These are phyloP conservation scores for Saccharomycopsis fodiens DNA, from an alignment of 805 yeast genomes.

Conservation along the genomic window DNA sequence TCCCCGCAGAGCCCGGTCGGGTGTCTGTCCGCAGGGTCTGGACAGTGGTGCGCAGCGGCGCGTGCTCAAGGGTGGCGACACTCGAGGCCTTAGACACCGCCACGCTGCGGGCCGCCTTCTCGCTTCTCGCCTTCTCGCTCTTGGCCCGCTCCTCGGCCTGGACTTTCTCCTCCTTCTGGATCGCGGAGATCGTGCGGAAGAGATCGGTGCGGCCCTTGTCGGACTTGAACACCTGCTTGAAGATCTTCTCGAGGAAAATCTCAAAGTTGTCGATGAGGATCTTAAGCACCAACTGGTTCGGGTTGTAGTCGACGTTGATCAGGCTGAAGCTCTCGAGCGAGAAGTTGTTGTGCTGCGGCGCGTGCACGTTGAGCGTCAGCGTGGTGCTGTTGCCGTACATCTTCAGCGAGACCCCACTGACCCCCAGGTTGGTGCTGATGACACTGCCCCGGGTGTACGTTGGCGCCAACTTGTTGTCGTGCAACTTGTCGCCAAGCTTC, in stretches of 20 bases:
- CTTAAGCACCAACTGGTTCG: constrained; percentile 16
- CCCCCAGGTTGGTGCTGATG: constrained; percentile 13
- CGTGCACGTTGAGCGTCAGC: not conserved
- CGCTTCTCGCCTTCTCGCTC: not conserved
- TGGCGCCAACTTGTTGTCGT: constrained; percentile 1
- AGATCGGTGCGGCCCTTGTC: not conserved
- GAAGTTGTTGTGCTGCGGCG: constrained; percentile 9
- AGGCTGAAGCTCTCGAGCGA: constrained; percentile 18
- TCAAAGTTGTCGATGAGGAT: constrained; percentile 19
- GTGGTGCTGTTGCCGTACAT: constrained; percentile 5
- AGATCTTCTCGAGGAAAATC: constrained; percentile 5
- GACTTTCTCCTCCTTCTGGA: not conserved
- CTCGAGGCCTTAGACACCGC: too few species aligned
- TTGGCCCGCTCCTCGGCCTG: not conserved
- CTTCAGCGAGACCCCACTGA: constrained; percentile 8
- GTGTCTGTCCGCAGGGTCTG: not conserved
- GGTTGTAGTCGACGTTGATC: constrained; percentile 18
- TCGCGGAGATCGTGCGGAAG: not conserved
- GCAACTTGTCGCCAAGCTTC: too few species aligned
- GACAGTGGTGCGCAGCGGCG: not conserved
- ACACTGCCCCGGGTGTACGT: constrained; percentile 11
- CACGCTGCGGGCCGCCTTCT: too few species aligned
- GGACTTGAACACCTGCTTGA: not conserved
- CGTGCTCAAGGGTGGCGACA: not conserved
- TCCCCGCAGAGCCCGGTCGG: not conserved